These are phyloP conservation scores for Zasmidium cellare DNA, from an alignment of 2,329 filamentous ascomycete genomes.

Conservation along the genomic window DNA sequence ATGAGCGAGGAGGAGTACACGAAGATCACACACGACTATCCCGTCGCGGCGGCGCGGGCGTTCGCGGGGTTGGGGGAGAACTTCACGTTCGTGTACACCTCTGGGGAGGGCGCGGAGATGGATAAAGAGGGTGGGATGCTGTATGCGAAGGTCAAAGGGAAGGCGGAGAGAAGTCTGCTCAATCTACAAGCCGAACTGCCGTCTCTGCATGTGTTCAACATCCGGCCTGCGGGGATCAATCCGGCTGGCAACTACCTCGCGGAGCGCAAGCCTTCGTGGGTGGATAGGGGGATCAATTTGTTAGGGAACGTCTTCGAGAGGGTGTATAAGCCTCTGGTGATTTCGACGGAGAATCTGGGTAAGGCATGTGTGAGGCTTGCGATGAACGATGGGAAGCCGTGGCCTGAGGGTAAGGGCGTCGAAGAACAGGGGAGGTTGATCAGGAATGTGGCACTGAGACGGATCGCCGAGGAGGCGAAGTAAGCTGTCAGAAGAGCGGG, in stretches of 20 bases:
- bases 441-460: constrained; percentile 43
- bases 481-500: too few species aligned
- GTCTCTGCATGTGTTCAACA: constrained; percentile 55
- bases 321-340: constrained; percentile 37
- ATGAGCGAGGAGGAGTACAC: constrained; percentile 50
- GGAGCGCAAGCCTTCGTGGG: constrained; percentile 13
- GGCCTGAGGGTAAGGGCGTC: constrained; percentile 38
- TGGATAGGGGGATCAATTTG: constrained; percentile 15
- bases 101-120: constrained; percentile 62
- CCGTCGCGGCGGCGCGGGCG: constrained; percentile 63
- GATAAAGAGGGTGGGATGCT: constrained; percentile 57
- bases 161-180: constrained; percentile 62
- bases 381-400: constrained; percentile 45
- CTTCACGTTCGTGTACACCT: constrained; percentile 72
- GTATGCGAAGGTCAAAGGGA: constrained; percentile 67
- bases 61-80: constrained; percentile 56
- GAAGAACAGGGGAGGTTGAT: constrained; percentile 41
- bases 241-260: constrained; percentile 26
- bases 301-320: constrained; percentile 24
- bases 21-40: constrained; percentile 67
- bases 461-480: constrained; percentile 33
- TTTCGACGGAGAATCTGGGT: constrained; percentile 51
- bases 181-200: constrained; percentile 49
- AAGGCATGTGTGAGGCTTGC: constrained; percentile 52
- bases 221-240: constrained; percentile 64